These are phyloP conservation scores for Ceratorhiza oryzae-sativae DNA, from an alignment of 1,284 basidiomycete species.

Conservation along the genomic window DNA sequence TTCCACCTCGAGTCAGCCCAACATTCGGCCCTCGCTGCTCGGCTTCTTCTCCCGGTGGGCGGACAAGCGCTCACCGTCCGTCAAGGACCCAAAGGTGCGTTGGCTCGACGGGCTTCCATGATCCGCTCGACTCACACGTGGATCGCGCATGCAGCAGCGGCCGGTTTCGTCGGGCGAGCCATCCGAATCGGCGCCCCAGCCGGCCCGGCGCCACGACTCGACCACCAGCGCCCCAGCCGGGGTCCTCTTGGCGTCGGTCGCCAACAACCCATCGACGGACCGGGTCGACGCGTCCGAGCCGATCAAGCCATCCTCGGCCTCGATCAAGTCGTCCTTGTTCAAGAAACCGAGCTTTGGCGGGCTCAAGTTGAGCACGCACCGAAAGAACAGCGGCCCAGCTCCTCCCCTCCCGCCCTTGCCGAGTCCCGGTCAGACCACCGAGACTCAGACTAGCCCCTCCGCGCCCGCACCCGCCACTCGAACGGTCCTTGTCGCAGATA, in stretches of 20 bases:
- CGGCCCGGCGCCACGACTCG: slow-evolving; percentile 1
- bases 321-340: slow-evolving; percentile 20
- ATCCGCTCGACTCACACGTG: background rate
- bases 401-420: background rate
- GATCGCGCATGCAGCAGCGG: slow-evolving; percentile 5
- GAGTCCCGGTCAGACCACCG: background rate
- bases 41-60: slow-evolving; percentile 34
- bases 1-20: slow-evolving; percentile 9
- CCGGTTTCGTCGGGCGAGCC: background rate
- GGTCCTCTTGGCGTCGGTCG: background rate
- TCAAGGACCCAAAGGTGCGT: background rate
- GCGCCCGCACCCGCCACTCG: background rate
- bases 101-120: background rate
- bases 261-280: slow-evolving; percentile 5
- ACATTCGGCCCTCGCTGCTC: slow-evolving; percentile 31
- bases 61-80: slow-evolving; percentile 30
- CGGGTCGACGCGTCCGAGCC: background rate
- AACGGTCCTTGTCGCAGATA: slow-evolving; percentile 16
- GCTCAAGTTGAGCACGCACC: background rate
- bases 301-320: slow-evolving; percentile 7
- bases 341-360: slow-evolving; percentile 9
- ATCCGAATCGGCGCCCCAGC: background rate
- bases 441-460: background rate
- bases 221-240: background rate
- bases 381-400: background rate